Conservation (phyloP, 192 early-diverging fungal genomes). For the Dispira parvispora region DNA sequence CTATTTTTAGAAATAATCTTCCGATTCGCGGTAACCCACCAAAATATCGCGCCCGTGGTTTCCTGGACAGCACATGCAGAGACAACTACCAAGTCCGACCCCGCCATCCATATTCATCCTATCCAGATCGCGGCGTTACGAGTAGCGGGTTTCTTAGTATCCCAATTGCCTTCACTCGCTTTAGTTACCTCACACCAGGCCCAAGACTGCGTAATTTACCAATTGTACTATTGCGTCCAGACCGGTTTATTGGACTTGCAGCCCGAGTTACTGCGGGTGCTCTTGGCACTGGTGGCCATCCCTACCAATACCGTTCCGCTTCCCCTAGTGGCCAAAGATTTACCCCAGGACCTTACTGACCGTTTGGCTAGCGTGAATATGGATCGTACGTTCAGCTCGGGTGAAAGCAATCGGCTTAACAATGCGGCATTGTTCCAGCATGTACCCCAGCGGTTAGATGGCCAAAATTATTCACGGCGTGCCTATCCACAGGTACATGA, state of each 20-base stretch:
- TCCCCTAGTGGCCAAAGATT: background rate
- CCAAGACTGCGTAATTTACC: background rate
- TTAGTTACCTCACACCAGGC: background rate
- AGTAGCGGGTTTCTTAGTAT: background rate
- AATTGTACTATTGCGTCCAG: background rate
- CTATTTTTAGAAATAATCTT: background rate
- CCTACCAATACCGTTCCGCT: background rate
- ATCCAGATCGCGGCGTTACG: background rate
- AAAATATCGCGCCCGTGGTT: background rate
- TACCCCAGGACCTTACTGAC: background rate
- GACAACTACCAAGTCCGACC: background rate
- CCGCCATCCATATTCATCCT: background rate
- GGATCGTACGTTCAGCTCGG: slow-evolving; percentile 6
- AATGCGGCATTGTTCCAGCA: slow-evolving; percentile 12
- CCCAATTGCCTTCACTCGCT: background rate
- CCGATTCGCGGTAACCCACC: background rate
- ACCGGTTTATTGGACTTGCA: background rate
- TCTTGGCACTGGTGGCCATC: background rate
- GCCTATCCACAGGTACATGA: background rate
- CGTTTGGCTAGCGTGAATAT: background rate
- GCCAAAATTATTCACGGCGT: background rate
- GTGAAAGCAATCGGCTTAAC: slow-evolving; percentile 8
- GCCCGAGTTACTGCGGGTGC: slow-evolving; percentile 4
- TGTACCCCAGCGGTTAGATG: background rate
- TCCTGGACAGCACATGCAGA: background rate